Percentiles rank a stretch among this genome's conserved stretches.
phyloP scores from a whole-genome alignment of 305 asterid genomes.

The Solanum hybrid region DNA sequence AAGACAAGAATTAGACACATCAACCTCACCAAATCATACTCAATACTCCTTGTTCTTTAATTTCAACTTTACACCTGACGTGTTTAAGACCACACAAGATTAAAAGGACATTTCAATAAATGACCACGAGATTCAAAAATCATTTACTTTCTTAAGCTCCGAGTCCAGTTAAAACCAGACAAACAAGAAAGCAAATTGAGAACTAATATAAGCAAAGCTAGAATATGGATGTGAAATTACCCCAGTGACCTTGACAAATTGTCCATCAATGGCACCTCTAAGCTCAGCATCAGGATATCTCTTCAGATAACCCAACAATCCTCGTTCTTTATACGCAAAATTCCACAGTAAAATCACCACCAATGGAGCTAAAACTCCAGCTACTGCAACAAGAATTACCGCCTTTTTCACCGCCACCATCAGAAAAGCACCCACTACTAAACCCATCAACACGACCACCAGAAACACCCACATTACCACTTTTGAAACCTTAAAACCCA shows the following conservation, averaged over 20 bases:
- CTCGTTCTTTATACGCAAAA: conserved; percentile 39
- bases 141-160: background rate
- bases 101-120: background rate
- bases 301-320: conserved; percentile 43
- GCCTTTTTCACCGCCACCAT: conserved; percentile 75
- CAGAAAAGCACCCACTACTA: conserved; percentile 78
- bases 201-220: background rate
- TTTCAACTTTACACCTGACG: background rate
- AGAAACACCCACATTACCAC: conserved; percentile 75
- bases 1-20: background rate
- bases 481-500: conserved; percentile 74
- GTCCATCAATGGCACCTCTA: conserved; percentile 79
- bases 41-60: background rate
- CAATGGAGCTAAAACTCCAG: conserved; percentile 33
- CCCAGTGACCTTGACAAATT: conserved; percentile 97
- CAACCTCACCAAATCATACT: background rate
- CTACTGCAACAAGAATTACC: conserved; percentile 53
- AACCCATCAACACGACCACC: conserved; percentile 73
- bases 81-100: background rate
- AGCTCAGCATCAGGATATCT: conserved; percentile 52
- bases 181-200: background rate
- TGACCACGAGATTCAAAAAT: background rate
- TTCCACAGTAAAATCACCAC: conserved; percentile 51
- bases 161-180: background rate
- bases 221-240: conserved; percentile 31